Conservation (phyloP, 2,329 filamentous ascomycete species). For the Elsinoe necatrix region DNA sequence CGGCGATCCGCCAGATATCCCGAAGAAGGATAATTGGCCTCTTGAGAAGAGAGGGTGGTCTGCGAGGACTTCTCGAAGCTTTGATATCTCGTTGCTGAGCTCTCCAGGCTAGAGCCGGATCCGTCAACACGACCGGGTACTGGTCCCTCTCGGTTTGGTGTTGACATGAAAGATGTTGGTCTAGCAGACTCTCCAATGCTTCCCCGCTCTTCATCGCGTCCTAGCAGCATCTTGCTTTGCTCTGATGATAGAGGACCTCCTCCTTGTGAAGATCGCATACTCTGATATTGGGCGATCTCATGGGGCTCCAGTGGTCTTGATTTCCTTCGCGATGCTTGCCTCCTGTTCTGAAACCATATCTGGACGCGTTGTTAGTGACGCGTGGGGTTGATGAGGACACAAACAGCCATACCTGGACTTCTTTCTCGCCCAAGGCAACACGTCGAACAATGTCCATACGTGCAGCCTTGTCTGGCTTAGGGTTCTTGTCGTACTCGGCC, state of each 20-base stretch:
- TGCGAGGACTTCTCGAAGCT: slow-evolving; percentile 7
- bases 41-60: slow-evolving; percentile 8
- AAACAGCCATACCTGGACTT: slow-evolving; percentile 69
- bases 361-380: slow-evolving; percentile 32
- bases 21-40: background rate
- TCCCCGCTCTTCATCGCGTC: slow-evolving; percentile 4
- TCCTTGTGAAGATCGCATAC: slow-evolving; percentile 21
- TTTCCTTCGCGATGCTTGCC: slow-evolving; percentile 86
- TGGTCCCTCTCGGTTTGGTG: slow-evolving; percentile 3
- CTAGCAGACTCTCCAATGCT: background rate
- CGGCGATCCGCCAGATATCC: slow-evolving; percentile 17
- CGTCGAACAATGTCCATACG: slow-evolving; percentile 75
- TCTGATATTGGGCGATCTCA: slow-evolving; percentile 50
- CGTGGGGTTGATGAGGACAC: background rate
- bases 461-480: slow-evolving; percentile 84
- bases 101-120: background rate
- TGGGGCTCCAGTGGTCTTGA: slow-evolving; percentile 72
- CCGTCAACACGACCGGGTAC: background rate
- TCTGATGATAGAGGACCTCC: slow-evolving; percentile 2
- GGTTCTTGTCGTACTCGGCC: slow-evolving; percentile 71
- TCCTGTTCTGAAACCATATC: slow-evolving; percentile 97
- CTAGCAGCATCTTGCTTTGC: background rate
- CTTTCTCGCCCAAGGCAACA: slow-evolving; percentile 86
- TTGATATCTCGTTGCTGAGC: background rate
- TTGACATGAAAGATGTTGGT: slow-evolving; percentile 4